Conservation (phyloP, 139 green algal species). For the Mesotaenium endlicherianum region DNA sequence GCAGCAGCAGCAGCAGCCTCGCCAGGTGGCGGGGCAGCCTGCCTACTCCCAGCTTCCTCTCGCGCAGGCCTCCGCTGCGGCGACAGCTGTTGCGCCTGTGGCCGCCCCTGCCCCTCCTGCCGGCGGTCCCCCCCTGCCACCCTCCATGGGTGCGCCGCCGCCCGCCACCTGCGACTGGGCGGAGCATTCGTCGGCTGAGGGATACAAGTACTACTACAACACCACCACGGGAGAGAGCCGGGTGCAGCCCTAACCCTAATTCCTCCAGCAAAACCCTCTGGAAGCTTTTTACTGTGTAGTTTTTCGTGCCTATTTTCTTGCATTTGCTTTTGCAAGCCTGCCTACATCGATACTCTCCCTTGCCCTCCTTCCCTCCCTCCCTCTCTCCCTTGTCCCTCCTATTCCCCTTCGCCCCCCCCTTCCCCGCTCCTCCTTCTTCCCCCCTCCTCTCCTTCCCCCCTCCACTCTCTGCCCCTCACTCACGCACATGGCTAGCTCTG, state of each 20-base stretch:
- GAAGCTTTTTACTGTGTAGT: not conserved
- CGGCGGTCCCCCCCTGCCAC: not conserved
- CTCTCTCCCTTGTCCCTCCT: not conserved
- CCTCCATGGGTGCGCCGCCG: not conserved
- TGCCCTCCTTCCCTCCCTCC: not conserved
- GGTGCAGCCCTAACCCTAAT: too few relatives aligned
- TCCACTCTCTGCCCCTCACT: not conserved
- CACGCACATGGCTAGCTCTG: not conserved
- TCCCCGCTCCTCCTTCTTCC: not conserved
- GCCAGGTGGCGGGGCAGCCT: not conserved
- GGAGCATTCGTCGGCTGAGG: slow-evolving; percentile 41
- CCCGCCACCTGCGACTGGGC: slow-evolving; percentile 37
- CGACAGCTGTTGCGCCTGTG: not conserved
- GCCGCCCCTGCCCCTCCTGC: not conserved
- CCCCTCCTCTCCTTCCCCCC: not conserved
- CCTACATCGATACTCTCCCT: not conserved
- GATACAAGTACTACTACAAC: slow-evolving; percentile 57
- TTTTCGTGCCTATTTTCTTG: too few relatives aligned
- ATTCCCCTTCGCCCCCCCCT: not conserved
- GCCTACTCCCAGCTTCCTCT: not conserved
- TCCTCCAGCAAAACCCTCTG: too few relatives aligned
- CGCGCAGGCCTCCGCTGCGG: not conserved
- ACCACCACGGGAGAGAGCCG: slow-evolving; percentile 33
- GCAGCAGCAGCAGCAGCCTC: not conserved
- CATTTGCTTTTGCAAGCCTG: not conserved